phyloP scores from a whole-genome alignment of 345 rosid genomes.

The Euphorbia tirucalli region DNA sequence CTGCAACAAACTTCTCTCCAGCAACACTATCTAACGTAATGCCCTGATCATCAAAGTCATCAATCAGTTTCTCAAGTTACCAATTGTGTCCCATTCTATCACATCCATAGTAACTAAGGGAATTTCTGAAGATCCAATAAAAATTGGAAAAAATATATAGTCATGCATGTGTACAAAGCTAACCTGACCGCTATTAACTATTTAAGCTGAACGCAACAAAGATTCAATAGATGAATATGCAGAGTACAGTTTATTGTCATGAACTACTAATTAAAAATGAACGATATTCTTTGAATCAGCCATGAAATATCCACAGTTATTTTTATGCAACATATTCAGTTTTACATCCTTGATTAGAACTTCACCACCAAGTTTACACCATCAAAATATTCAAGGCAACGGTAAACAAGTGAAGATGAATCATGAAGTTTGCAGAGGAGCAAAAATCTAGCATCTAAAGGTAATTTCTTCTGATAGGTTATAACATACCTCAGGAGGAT shows the following conservation, averaged over 20 bases:
- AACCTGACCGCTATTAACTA: background rate
- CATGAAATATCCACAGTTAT: background rate
- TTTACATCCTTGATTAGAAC: background rate
- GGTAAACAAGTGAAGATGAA: background rate
- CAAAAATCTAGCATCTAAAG: background rate
- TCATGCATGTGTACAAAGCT: background rate
- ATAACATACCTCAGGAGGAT: slow-evolving; percentile 82
- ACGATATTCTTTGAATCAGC: background rate
- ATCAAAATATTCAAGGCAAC: slow-evolving; percentile 1
- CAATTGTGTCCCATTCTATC: background rate
- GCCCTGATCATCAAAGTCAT: slow-evolving; percentile 57
- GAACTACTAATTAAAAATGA: background rate
- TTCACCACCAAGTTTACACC: no score
- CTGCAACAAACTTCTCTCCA: slow-evolving; percentile 84
- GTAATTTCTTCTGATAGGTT: background rate
- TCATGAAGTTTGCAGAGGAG: background rate
- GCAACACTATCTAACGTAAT: slow-evolving; percentile 50
- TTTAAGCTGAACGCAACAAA: background rate
- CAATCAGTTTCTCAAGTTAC: slow-evolving; percentile 16
- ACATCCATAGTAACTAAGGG: background rate
- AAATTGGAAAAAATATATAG: background rate
- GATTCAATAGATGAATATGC: background rate
- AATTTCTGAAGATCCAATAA: background rate
- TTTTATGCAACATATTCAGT: background rate
- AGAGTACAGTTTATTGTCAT: background rate